These are phyloP conservation scores for Talaromyces thailandensis DNA, from an alignment of 495 filamentous ascomycete species.

Conservation along the genomic window DNA sequence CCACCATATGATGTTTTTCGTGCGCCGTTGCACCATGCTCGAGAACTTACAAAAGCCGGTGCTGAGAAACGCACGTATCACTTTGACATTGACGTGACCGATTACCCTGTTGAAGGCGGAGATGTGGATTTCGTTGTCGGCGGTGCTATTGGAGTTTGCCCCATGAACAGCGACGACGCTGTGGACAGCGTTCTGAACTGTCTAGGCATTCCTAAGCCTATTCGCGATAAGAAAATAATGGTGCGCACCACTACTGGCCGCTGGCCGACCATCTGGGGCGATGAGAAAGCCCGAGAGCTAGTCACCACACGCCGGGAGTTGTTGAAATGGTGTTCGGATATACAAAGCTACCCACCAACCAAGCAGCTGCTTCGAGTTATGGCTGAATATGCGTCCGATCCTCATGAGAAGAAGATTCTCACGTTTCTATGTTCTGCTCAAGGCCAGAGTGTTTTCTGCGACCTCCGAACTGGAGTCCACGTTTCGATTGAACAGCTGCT, in stretches of 20 bases:
- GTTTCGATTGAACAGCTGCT: constrained; percentile 78
- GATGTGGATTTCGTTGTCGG: constrained; percentile 92
- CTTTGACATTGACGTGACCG: constrained; percentile 92
- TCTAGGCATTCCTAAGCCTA: constrained; percentile 63
- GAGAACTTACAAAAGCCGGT: constrained; percentile 82
- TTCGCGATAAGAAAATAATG: constrained; percentile 72
- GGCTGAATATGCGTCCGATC: constrained; percentile 72
- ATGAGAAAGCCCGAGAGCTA: constrained; percentile 74
- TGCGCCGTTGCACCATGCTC: constrained; percentile 68
- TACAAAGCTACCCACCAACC: constrained; percentile 85
- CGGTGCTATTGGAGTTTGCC: constrained; percentile 86
- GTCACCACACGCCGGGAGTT: constrained; percentile 84
- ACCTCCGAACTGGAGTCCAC: constrained; percentile 84
- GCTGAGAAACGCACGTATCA: constrained; percentile 95
- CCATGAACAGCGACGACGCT: constrained; percentile 67
- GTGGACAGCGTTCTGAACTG: constrained; percentile 80
- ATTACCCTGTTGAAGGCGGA: constrained; percentile 79
- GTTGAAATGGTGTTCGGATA: constrained; percentile 88
- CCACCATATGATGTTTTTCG: constrained; percentile 85
- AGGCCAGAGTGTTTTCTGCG: constrained; percentile 89
- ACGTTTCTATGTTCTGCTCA: constrained; percentile 79
- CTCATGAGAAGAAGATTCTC: constrained; percentile 79
- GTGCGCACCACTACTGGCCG: constrained; percentile 71
- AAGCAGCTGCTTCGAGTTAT: constrained; percentile 81
- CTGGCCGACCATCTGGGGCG: constrained; percentile 98